These are phyloP conservation scores for Morella rubra DNA, from an alignment of 306 rosid genomes.

Conservation along the genomic window DNA sequence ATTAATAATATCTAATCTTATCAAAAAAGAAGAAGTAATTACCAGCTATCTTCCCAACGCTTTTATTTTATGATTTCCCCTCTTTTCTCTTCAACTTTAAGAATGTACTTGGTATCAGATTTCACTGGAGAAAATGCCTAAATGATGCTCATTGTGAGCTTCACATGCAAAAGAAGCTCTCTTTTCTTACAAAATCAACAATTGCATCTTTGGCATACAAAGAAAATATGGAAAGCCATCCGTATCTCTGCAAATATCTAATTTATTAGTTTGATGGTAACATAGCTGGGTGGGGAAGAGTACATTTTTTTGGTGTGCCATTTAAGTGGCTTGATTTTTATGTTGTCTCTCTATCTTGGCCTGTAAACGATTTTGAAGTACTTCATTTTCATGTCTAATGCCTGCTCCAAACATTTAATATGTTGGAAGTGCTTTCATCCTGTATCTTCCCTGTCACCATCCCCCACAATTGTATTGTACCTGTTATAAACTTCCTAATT, in stretches of 20 bases:
- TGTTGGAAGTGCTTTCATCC: background rate
- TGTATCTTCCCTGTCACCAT: background rate
- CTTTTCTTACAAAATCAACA: background rate
- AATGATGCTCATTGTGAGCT: background rate
- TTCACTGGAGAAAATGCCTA: background rate
- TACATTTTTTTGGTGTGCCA: background rate
- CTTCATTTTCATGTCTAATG: background rate
- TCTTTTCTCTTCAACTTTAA: background rate
- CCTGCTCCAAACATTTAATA: background rate
- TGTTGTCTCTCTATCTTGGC: background rate
- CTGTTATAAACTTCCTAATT: constrained; percentile 16
- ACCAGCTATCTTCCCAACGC: background rate
- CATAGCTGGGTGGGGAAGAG: background rate
- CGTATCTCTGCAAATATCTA: background rate
- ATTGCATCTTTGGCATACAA: background rate
- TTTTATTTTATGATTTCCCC: background rate
- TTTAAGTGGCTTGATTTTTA: background rate
- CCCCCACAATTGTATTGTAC: background rate
- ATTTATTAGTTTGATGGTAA: background rate
- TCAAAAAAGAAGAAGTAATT: no score
- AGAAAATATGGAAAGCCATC: constrained; percentile 2
- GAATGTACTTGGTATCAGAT: background rate
- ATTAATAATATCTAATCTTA: no score
- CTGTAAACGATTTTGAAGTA: background rate
- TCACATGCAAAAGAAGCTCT: background rate